Percentiles rank a stretch among this genome's conserved stretches.
phyloP scores from a whole-genome alignment of 768 basidiomycete genomes.

The Lactarius psammicola region DNA sequence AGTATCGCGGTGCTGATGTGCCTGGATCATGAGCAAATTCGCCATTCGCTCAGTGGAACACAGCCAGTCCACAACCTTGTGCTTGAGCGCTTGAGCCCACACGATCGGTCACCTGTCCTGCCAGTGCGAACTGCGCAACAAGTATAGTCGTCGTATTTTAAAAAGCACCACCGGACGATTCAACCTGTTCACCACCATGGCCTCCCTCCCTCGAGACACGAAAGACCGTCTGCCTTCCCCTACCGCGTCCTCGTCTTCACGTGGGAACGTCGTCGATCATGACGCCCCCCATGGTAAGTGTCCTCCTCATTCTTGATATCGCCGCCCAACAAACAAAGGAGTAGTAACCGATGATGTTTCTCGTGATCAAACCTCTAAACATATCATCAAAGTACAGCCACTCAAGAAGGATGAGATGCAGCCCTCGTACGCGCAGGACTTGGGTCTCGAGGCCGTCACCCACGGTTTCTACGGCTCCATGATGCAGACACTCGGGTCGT shows the following conservation, averaged over 20 bases:
- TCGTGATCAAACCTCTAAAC: constrained; percentile 26
- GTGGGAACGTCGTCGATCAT: constrained; percentile 29
- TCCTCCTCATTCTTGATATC: constrained; percentile 5
- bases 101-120: not conserved
- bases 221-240: constrained; percentile 26
- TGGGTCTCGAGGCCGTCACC: constrained; percentile 70
- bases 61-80: not conserved
- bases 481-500: constrained; percentile 64
- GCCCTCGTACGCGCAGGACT: constrained; percentile 91
- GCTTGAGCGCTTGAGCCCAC: not conserved
- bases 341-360: constrained; percentile 62
- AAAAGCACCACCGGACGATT: not conserved
- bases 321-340: constrained; percentile 25
- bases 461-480: constrained; percentile 87
- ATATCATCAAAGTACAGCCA: constrained; percentile 79
- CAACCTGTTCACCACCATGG: not conserved
- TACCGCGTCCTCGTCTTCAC: constrained; percentile 2
- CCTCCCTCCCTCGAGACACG: constrained; percentile 8
- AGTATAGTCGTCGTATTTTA: not conserved
- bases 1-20: not conserved
- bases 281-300: constrained; percentile 27
- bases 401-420: constrained; percentile 86
- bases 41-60: constrained; percentile 2
- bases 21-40: not conserved
- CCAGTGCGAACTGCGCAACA: not conserved